A percentile compares a stretch with the other conserved stretches of the same genome.
phyloP scores from a whole-genome alignment of 805 yeast genomes.

The Torulaspora microellipsoides region DNA sequence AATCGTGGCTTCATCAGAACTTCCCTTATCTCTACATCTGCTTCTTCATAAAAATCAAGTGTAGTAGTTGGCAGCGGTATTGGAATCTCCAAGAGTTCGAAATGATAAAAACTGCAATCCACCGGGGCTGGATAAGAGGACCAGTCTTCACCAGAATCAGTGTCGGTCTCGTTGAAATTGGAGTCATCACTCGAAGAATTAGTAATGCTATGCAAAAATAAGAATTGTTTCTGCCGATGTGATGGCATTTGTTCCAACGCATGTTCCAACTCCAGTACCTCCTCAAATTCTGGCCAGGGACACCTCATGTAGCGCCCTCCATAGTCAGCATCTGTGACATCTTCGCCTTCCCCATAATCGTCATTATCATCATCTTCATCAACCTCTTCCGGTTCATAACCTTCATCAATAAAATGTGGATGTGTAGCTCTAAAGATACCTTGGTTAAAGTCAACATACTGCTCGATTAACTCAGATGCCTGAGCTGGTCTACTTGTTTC shows the following conservation, averaged over 20 bases:
- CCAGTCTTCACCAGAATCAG: not conserved
- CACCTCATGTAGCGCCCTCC: not conserved
- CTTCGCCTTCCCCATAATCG: not conserved
- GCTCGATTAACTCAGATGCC: not conserved
- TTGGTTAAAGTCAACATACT: not conserved
- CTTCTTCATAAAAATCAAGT: not conserved
- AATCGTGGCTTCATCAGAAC: slow-evolving; percentile 5
- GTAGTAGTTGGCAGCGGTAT: slow-evolving; percentile 2
- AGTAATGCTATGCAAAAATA: slow-evolving; percentile 10
- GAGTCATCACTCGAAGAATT: slow-evolving; percentile 14
- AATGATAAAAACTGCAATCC: slow-evolving; percentile 1
- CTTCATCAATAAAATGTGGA: not conserved
- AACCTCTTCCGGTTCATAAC: not conserved
- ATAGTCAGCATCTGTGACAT: too few species aligned
- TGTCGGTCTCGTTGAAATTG: slow-evolving; percentile 5
- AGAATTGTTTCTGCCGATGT: slow-evolving; percentile 8
- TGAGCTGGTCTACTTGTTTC: not conserved
- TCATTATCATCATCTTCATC: not conserved
- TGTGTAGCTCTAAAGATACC: not conserved
- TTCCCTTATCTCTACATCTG: slow-evolving; percentile 1
- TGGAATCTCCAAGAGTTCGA: slow-evolving; percentile 9
- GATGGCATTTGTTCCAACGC: slow-evolving; percentile 7
- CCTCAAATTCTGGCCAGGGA: slow-evolving; percentile 7
- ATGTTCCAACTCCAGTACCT: slow-evolving; percentile 5
- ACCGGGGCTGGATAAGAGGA: slow-evolving; percentile 1